Evolutionary conservation across 2,329 filamentous ascomycete species (phyloP).

Genomic region (Ascochyta lentis): DNA sequence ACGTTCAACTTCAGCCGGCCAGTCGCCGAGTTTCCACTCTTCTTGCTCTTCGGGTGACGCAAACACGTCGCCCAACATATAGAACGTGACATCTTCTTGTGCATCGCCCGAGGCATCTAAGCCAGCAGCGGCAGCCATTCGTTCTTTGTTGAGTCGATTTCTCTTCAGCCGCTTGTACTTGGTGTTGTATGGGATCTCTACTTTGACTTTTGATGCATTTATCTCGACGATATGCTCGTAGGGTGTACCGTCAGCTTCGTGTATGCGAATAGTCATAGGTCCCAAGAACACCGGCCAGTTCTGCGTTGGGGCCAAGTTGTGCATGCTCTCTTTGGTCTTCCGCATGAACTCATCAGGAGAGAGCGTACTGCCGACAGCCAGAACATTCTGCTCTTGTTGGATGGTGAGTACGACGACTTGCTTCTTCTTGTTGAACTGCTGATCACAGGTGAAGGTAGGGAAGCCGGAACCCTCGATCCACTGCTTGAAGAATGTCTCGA

Average conservation of each 20-base stretch:
- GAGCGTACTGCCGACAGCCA: conserved; percentile 52
- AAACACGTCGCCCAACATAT: conserved; percentile 90
- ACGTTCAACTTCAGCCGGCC: conserved; percentile 85
- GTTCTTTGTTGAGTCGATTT: conserved; percentile 81
- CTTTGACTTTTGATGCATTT: conserved; percentile 80
- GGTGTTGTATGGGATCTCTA: conserved; percentile 97
- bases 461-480: conserved; percentile 92
- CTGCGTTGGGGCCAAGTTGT: conserved; percentile 71
- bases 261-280: conserved; percentile 96
- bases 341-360: conserved; percentile 80
- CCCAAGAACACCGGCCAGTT: conserved; percentile 87
- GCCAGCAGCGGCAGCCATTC: conserved; percentile 68
- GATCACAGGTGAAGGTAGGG: conserved; percentile 83
- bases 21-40: conserved; percentile 86
- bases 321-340: conserved; percentile 79
- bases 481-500: conserved; percentile 91
- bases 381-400: conserved; percentile 62
- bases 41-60: conserved; percentile 80
- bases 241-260: conserved; percentile 96
- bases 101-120: conserved; percentile 67
- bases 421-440: conserved; percentile 97
- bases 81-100: conserved; percentile 83
- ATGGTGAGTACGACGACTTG: conserved; percentile 92
- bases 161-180: conserved; percentile 98
- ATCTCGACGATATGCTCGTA: conserved; percentile 99